Evolutionary conservation across 202 grass and related monocot genomes (phyloP).

Genomic region (Panicum hallii): DNA sequence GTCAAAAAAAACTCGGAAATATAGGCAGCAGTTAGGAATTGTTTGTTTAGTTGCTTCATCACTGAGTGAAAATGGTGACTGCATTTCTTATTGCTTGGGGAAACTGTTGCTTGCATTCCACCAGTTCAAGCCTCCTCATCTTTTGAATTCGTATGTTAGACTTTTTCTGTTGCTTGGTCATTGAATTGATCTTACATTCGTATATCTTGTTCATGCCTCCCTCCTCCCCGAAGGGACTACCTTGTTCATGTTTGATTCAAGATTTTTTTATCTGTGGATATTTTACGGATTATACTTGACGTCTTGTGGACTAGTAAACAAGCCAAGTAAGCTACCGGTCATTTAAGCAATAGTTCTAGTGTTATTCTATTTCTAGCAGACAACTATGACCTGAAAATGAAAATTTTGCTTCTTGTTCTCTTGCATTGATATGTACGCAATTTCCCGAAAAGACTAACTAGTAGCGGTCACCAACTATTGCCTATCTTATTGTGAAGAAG

Average conservation of each 20-base stretch:
- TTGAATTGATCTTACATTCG: background rate
- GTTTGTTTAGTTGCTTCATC: background rate
- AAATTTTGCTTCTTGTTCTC: slow-evolving; percentile 4
- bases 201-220: background rate
- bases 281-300: background rate
- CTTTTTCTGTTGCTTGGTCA: background rate
- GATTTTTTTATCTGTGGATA: background rate
- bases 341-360: background rate
- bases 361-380: background rate
- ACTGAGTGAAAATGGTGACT: background rate
- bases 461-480: background rate
- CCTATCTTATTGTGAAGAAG: slow-evolving; percentile 25
- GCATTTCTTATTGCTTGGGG: background rate
- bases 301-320: background rate
- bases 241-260: background rate
- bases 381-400: background rate
- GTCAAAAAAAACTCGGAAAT: background rate
- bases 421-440: background rate
- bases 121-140: background rate
- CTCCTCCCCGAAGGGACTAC: background rate
- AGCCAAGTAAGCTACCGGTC: background rate
- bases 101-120: slow-evolving; percentile 3
- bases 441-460: background rate
- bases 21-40: background rate
- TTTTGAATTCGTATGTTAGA: background rate